Conservation (phyloP, 2,329 filamentous ascomycete genomes). For the Fonsecaea pugnacius region DNA sequence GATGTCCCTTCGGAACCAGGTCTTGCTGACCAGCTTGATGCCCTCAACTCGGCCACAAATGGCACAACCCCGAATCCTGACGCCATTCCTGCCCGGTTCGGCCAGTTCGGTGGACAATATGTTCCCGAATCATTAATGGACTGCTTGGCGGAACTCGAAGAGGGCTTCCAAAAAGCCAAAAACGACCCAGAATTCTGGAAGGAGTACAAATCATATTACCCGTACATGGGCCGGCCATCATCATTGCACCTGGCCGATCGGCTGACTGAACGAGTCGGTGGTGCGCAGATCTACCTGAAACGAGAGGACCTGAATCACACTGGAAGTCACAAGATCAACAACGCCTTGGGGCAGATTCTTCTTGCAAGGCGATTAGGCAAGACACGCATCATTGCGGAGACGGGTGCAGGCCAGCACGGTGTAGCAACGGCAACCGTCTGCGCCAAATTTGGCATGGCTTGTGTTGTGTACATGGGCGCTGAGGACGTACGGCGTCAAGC, state of each 20-base stretch:
- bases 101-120: constrained; percentile 95
- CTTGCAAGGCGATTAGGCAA: constrained; percentile 86
- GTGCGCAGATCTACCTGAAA: constrained; percentile 97
- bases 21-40: constrained; percentile 81
- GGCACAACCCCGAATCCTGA: constrained; percentile 46
- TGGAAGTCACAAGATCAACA: constrained; percentile 99
- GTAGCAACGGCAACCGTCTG: constrained; percentile 97
- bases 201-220: constrained; percentile 93
- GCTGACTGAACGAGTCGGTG: constrained; percentile 84
- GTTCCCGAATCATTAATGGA: constrained; percentile 98
- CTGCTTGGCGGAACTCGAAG: constrained; percentile 86
- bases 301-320: constrained; percentile 97
- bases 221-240: constrained; percentile 94
- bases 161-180: constrained; percentile 83
- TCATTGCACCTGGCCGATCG: constrained; percentile 87
- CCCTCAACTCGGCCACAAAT: constrained; percentile 67
- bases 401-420: constrained; percentile 95
- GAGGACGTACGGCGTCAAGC: constrained; percentile 96
- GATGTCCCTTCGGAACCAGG: constrained; percentile 64
- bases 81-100: constrained; percentile 82
- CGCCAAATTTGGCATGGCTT: constrained; percentile 97
- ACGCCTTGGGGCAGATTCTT: constrained; percentile 90
- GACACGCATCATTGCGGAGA: constrained; percentile 97
- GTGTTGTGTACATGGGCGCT: constrained; percentile 97
- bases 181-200: constrained; percentile 95